These are phyloP conservation scores for Choanephora cucurbitarum DNA, from an alignment of 371 early-diverging fungal species.

Conservation along the genomic window DNA sequence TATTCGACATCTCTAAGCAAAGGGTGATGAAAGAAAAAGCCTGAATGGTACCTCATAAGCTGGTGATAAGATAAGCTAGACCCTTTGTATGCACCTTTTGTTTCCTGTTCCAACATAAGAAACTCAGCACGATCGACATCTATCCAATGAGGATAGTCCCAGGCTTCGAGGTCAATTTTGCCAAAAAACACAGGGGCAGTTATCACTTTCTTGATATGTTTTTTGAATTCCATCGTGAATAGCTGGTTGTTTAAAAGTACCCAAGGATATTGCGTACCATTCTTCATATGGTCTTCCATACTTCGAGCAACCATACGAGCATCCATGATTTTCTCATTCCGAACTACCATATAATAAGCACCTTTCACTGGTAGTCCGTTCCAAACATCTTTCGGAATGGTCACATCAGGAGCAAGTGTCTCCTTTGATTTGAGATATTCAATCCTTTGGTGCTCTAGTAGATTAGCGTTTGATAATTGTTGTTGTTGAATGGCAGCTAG, in stretches of 20 bases:
- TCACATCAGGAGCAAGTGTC: conserved; percentile 3
- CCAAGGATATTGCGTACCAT: conserved; percentile 53
- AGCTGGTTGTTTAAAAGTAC: conserved; percentile 44
- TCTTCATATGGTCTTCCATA: conserved; percentile 48
- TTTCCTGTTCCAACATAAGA: conserved; percentile 21
- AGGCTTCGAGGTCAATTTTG: conserved; percentile 40
- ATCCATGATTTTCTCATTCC: conserved; percentile 34
- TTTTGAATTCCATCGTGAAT: conserved; percentile 35
- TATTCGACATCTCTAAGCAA: conserved; percentile 78
- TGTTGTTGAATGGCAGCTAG: background rate
- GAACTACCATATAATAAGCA: conserved; percentile 41
- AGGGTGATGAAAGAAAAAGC: conserved; percentile 85
- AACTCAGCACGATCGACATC: conserved; percentile 27
- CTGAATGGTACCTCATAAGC: conserved; percentile 72
- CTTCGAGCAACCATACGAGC: conserved; percentile 42
- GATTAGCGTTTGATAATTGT: background rate
- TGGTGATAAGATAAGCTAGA: conserved; percentile 26
- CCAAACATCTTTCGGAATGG: conserved; percentile 23
- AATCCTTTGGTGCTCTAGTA: conserved; percentile 9
- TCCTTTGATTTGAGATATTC: conserved; percentile 3
- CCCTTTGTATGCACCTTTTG: conserved; percentile 18
- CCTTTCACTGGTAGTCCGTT: conserved; percentile 36
- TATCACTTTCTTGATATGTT: conserved; percentile 27
- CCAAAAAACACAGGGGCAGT: conserved; percentile 43
- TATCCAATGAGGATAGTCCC: conserved; percentile 50